phyloP scores from a whole-genome alignment of 2,329 filamentous ascomycete species.

The Fusarium illudens region DNA sequence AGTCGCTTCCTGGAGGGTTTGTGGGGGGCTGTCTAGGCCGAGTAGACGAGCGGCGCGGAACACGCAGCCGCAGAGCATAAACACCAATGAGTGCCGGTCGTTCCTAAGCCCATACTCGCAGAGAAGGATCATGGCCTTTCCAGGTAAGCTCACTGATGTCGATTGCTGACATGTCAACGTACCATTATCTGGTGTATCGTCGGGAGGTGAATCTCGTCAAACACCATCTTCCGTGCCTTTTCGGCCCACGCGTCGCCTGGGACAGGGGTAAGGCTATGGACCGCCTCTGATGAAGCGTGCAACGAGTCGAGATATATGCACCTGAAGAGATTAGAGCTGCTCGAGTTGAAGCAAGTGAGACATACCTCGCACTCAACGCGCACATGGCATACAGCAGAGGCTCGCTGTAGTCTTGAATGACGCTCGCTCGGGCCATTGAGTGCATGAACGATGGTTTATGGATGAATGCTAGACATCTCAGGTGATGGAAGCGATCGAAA shows the following conservation, averaged over 20 bases:
- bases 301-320: background rate
- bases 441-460: slow-evolving; percentile 39
- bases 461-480: slow-evolving; percentile 37
- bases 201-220: background rate
- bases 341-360: accelerated
- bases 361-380: slow-evolving; percentile 27
- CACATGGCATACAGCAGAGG: slow-evolving; percentile 38
- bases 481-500: slow-evolving; percentile 36
- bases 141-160: background rate
- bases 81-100: background rate
- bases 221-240: background rate
- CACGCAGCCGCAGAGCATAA: background rate
- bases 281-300: background rate
- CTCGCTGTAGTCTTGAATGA: slow-evolving; percentile 35
- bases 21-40: background rate
- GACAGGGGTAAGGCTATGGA: background rate
- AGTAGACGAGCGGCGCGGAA: background rate
- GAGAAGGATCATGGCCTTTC: background rate
- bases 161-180: background rate
- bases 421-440: slow-evolving; percentile 30
- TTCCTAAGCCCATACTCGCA: background rate
- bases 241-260: background rate
- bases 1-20: background rate
- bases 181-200: background rate
- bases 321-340: background rate